A percentile compares a stretch with the other conserved stretches of the same genome.
Evolutionary conservation across 2,329 filamentous ascomycete genomes (phyloP).

Genomic region (Lachnellula suecica): DNA sequence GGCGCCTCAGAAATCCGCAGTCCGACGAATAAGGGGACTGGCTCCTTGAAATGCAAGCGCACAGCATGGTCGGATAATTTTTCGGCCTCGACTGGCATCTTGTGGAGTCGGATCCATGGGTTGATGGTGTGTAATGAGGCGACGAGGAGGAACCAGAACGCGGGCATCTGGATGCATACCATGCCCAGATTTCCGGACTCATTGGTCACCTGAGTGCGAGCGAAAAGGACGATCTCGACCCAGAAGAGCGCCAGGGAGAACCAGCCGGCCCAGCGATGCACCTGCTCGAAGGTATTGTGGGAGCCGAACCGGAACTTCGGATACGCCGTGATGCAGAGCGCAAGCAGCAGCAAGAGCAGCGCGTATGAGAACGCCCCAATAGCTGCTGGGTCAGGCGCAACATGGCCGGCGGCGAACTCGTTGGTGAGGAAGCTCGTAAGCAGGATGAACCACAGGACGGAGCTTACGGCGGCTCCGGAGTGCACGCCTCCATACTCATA

Average conservation of each 20-base stretch:
- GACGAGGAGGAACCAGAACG: slow-evolving; percentile 57
- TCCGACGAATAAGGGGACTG: slow-evolving; percentile 40
- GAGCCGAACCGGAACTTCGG: slow-evolving; percentile 47
- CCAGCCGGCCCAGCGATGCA: slow-evolving; percentile 58
- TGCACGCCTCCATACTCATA: slow-evolving; percentile 54
- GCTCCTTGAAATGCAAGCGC: slow-evolving; percentile 52
- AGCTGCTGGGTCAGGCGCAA: not conserved
- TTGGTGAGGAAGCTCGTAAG: slow-evolving; percentile 33
- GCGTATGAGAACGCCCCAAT: slow-evolving; percentile 15
- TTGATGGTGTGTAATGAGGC: slow-evolving; percentile 52
- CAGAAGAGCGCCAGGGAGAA: slow-evolving; percentile 49
- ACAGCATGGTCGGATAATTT: slow-evolving; percentile 57
- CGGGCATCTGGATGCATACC: slow-evolving; percentile 34
- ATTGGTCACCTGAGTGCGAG: not conserved
- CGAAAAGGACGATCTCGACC: slow-evolving; percentile 42
- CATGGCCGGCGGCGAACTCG: slow-evolving; percentile 5
- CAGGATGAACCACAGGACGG: slow-evolving; percentile 45
- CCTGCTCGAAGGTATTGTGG: slow-evolving; percentile 55
- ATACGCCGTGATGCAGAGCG: slow-evolving; percentile 48
- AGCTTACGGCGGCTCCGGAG: slow-evolving; percentile 47
- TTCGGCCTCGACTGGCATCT: slow-evolving; percentile 50
- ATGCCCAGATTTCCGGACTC: not conserved
- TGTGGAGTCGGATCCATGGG: slow-evolving; percentile 59
- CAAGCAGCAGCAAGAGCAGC: slow-evolving; percentile 44
- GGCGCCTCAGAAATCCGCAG: slow-evolving; percentile 49